Percentiles rank a stretch among this genome's conserved stretches.
Conservation (phyloP, 768 basidiomycete species). For the Leccinellum luteum region DNA sequence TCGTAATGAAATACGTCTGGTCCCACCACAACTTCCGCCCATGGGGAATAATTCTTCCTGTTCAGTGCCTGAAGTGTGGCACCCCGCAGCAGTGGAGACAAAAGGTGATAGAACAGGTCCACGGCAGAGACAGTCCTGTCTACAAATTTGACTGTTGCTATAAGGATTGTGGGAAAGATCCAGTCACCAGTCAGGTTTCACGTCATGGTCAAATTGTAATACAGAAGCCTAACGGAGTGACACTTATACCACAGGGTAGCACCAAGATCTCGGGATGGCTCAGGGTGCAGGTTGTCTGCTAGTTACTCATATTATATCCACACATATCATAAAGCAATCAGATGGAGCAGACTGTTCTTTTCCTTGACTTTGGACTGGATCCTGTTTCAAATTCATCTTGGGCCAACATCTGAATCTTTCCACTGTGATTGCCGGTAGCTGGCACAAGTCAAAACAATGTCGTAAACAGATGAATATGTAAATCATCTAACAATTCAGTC, state of each 20-base stretch:
- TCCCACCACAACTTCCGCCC: background rate
- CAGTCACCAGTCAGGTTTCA: background rate
- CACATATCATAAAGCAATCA: no score
- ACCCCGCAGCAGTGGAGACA: background rate
- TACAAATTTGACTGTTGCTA: background rate
- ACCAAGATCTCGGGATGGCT: background rate
- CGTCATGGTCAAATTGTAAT: background rate
- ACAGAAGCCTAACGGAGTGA: background rate
- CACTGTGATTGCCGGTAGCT: no score
- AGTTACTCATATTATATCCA: no score
- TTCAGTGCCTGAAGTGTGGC: background rate
- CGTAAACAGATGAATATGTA: no score
- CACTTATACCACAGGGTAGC: background rate
- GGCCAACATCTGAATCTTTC: no score
- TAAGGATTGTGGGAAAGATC: background rate
- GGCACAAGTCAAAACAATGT: no score
- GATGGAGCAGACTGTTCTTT: no score
- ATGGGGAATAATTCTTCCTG: background rate
- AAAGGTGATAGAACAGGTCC: background rate
- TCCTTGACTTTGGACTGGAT: no score
- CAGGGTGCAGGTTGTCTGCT: background rate
- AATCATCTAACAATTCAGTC: no score
- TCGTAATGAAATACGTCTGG: background rate
- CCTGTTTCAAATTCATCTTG: no score
- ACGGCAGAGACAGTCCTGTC: background rate